Conservation (phyloP, 2,329 filamentous ascomycete species). For the Fusarium chuoi region DNA sequence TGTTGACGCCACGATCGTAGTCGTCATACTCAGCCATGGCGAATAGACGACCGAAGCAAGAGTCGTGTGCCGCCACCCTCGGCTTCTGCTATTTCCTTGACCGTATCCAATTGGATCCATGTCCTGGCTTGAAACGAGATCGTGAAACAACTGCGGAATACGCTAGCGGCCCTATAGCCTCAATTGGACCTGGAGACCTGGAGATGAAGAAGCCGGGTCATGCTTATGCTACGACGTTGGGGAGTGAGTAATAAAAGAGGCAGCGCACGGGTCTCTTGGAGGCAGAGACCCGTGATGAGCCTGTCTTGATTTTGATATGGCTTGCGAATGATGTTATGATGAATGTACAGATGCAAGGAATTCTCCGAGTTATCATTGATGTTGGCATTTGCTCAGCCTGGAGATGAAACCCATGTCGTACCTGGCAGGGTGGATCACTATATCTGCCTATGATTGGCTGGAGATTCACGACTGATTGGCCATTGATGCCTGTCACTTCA, state of each 20-base stretch:
- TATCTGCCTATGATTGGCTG: neutral
- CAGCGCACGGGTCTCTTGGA: neutral
- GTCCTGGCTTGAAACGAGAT: slow-evolving; percentile 37
- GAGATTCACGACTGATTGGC: neutral
- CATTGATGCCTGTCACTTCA: slow-evolving; percentile 12
- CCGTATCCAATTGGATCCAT: slow-evolving; percentile 17
- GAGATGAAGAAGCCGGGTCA: slow-evolving; percentile 9
- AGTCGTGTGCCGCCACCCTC: slow-evolving; percentile 19
- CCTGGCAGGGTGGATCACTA: neutral
- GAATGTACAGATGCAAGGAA: neutral
- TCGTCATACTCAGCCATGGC: slow-evolving; percentile 6
- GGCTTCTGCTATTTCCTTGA: slow-evolving; percentile 25
- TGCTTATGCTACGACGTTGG: slow-evolving; percentile 31
- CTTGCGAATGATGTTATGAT: slow-evolving; percentile 5
- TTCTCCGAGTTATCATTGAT: slow-evolving; percentile 4
- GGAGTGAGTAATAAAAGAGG: slow-evolving; percentile 5
- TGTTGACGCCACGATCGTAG: slow-evolving; percentile 2
- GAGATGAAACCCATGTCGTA: slow-evolving; percentile 10
- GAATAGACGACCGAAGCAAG: neutral
- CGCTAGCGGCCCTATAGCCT: slow-evolving; percentile 20
- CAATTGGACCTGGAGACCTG: neutral
- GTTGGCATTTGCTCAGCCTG: neutral
- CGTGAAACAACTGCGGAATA: slow-evolving; percentile 27
- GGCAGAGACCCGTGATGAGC: neutral
- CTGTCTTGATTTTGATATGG: neutral